Base-by-base conservation (phyloP, 1,284 basidiomycete genomes). In the Veloboletus limbatus region DNA sequence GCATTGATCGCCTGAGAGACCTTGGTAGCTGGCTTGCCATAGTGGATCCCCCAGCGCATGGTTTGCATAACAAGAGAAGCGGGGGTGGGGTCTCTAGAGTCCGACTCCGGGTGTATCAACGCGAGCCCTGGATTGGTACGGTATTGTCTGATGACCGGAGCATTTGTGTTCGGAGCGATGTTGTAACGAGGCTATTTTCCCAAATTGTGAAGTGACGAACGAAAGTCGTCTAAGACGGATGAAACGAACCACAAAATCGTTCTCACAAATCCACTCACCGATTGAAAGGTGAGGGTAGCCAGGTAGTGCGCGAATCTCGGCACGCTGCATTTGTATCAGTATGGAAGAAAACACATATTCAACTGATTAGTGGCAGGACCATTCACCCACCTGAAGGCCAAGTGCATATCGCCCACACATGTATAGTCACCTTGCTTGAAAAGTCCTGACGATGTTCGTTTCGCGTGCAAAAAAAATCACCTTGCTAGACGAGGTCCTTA, bases 41-140 rank as follows among this genome's bases (percentile, higher is more conserved):
- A 95, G 59, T 90, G 84, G 2, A 97, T 74, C 1, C 94, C 94
- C 94, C 94, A 97, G 60, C 85, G 85, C 92, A 92, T 91, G 5
- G 82, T 79, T 25, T 87, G 83, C 54, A 88, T 59, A 10, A 81
- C 62, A 21, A 78, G 55, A 9, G 53, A 13, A 10, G 28, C 1
- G 9, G 54, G 38, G 9, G 14, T 4, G 13, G 53, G 16, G 9
- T 42, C 49, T 8, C 39, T 25, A 10, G 47, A 31, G 17, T 51
- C 45, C 2, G 38, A 33, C 10, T 45, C 40, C 13, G 21, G 6
- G 26, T n/a, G 14, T 17, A 33, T 28, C 22, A 7, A 36, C 32
- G 18, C 6, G 8, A 42, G 36, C 9, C 13, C 24, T 8, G 41
- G 33, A 26, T 17, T 13, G 1, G 34, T 36, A 20, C 4, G 26